Evolutionary conservation across 768 basidiomycete genomes (phyloP).

Genomic region (Hygrocybe punicea): DNA sequence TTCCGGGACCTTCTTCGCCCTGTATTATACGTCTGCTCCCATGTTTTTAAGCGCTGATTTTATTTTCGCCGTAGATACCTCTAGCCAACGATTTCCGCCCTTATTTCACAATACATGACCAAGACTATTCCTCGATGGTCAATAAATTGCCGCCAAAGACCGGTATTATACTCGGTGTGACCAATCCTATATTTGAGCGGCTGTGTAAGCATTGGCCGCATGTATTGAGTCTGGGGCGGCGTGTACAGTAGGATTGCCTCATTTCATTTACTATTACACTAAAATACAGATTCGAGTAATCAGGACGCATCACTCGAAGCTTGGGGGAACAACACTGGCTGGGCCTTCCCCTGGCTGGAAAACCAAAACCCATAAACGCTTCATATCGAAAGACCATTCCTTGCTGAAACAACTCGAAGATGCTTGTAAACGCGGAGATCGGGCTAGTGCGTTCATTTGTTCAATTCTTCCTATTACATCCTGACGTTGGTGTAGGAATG

Average conservation of each 20-base stretch:
- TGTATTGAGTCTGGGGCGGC: constrained; percentile 63
- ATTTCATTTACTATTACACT: constrained; percentile 1
- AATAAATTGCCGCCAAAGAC: constrained; percentile 78
- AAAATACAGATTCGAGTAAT: neutral
- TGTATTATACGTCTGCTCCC: constrained; percentile 36
- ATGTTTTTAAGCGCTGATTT: neutral
- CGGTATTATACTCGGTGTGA: constrained; percentile 77
- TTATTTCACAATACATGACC: constrained; percentile 95
- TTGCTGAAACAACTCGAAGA: constrained; percentile 71
- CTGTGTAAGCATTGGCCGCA: constrained; percentile 86
- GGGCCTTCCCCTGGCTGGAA: constrained; percentile 73
- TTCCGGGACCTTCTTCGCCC: constrained; percentile 83
- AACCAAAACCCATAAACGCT: constrained; percentile 73
- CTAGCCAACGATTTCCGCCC: constrained; percentile 83
- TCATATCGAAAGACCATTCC: constrained; percentile 78
- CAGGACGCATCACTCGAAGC: neutral
- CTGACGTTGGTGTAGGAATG: constrained; percentile 41
- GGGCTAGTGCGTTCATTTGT: constrained; percentile 45
- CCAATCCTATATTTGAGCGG: constrained; percentile 82
- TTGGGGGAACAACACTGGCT: neutral
- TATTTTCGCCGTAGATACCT: constrained; percentile 56
- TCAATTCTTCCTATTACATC: constrained; percentile 9
- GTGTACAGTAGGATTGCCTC: constrained; percentile 34
- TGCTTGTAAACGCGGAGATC: constrained; percentile 48
- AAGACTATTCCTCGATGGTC: constrained; percentile 70